phyloP scores from a whole-genome alignment of 306 rosid species.

The Trifolium fragiferum region DNA sequence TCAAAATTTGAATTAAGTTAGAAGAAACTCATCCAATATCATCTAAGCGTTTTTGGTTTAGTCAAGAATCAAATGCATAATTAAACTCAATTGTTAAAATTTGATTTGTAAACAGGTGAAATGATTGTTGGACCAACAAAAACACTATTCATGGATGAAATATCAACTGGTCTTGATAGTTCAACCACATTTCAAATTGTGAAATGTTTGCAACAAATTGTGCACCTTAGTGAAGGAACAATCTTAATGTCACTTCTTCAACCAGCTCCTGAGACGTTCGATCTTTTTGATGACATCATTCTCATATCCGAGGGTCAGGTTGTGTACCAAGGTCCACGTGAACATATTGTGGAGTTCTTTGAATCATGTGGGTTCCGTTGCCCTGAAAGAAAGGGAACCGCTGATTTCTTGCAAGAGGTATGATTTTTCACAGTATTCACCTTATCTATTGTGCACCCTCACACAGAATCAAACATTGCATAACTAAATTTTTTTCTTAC shows the following conservation, averaged over 20 bases:
- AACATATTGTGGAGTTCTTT: slow-evolving; percentile 70
- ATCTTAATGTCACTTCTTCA: slow-evolving; percentile 89
- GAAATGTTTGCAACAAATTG: slow-evolving; percentile 87
- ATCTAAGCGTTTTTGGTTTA: no score
- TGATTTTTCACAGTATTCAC: background rate
- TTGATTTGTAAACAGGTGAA: slow-evolving; percentile 51
- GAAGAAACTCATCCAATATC: no score
- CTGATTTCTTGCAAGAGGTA: slow-evolving; percentile 99
- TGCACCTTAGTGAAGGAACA: slow-evolving; percentile 83
- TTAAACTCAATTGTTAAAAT: no score
- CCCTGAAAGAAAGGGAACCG: slow-evolving; percentile 90
- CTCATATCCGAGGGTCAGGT: slow-evolving; percentile 83
- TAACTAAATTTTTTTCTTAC: no score
- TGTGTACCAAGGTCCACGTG: slow-evolving; percentile 93
- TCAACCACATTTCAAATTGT: slow-evolving; percentile 94
- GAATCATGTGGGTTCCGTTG: slow-evolving; percentile 75
- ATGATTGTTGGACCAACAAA: slow-evolving; percentile 95
- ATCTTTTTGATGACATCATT: slow-evolving; percentile 88
- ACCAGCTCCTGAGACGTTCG: slow-evolving; percentile 96
- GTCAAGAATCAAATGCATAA: no score
- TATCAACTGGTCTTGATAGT: slow-evolving; percentile 95
- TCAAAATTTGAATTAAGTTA: no score
- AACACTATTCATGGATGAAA: slow-evolving; percentile 90
- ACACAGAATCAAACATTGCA: background rate
- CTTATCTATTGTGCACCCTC: slow-evolving; percentile 10